Base-by-base conservation (phyloP, 495 filamentous ascomycete species). In the Penicillium odoratum region DNA sequence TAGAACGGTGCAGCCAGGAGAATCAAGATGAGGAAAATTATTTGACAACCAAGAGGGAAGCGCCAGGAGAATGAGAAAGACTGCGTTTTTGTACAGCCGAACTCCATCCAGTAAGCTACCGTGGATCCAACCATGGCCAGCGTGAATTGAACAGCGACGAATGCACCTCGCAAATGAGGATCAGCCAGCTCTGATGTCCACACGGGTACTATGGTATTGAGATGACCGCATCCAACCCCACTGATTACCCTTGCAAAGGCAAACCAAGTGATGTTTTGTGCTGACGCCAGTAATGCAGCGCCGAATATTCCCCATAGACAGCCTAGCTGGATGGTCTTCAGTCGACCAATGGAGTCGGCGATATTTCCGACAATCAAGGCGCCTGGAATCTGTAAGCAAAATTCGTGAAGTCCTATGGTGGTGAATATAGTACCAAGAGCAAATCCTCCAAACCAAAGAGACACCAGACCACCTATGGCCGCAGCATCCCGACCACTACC, bases 31-130 rank as follows among this genome's bases (percentile, higher is more conserved):
- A 62, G 53, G 49, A 66, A 66, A 36, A 75, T 55, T 3, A 75
- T 63, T 45, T 69, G 65, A 15, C 76, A 71, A 1, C 68, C 70
- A 18, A 74, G 66, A 36, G 73, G 73, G 9, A 74, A 70, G 5
- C 70, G 61, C 69, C 70, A 73, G 25, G 70, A 67, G 60, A 72
- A 68, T 25, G 53, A 48, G 18, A 62, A 30, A 62, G 40, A 58
- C 46, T 55, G 66, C 53, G 62, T 63, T 42, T 79, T 66, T 57
- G 78, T 62, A 55, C 71, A 77, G 9, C 74, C 71, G 51, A 78
- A 83, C 55, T 77, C 73, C 61, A 82, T 75, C 81, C 80, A 84
- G 65, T 84, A 83, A 36, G 33, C 9, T 36, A 21, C 9, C 33
- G 9, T 11, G 7, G 4, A 11, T 0, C 6, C 6, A 34, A 10